These are phyloP conservation scores for Pichia inconspicua DNA, from an alignment of 1,139 yeast genomes.

Conservation along the genomic window DNA sequence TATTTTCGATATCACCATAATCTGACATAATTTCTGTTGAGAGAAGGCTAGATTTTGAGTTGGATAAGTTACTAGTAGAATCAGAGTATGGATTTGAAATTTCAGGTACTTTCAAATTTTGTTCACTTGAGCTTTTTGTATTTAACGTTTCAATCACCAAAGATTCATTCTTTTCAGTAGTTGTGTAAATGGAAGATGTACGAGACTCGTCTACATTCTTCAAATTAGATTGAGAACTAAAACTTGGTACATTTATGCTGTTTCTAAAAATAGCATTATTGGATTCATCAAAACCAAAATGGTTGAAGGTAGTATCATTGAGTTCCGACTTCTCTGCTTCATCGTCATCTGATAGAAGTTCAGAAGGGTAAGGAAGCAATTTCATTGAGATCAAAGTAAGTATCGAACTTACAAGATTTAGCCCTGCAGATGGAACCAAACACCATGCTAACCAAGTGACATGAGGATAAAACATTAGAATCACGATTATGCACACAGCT, in stretches of 20 bases:
- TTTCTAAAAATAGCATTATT: conserved; percentile 7
- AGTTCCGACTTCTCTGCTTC: conserved; percentile 5
- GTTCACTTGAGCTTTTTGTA: background rate
- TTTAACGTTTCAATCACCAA: conserved; percentile 1
- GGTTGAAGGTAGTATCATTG: background rate
- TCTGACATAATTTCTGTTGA: conserved; percentile 14
- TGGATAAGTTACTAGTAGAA: background rate
- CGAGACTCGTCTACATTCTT: background rate
- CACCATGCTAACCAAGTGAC: conserved; percentile 66
- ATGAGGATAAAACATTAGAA: conserved; percentile 55
- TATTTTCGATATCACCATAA: background rate
- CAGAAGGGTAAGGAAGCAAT: conserved; percentile 10
- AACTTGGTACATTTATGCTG: background rate
- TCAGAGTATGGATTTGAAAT: conserved; percentile 21
- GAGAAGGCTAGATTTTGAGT: background rate
- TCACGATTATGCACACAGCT: conserved; percentile 44
- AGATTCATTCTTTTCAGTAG: conserved; percentile 6
- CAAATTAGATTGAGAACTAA: background rate
- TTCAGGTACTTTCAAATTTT: conserved; percentile 20
- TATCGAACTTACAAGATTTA: conserved; percentile 33
- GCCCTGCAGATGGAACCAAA: conserved; percentile 55
- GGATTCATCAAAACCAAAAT: conserved; percentile 6
- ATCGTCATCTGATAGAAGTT: background rate
- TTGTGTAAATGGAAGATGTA: background rate
- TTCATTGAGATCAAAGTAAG: conserved; percentile 17